Evolutionary conservation across 129 eudicot species (phyloP).

Genomic region (Arctium minus): DNA sequence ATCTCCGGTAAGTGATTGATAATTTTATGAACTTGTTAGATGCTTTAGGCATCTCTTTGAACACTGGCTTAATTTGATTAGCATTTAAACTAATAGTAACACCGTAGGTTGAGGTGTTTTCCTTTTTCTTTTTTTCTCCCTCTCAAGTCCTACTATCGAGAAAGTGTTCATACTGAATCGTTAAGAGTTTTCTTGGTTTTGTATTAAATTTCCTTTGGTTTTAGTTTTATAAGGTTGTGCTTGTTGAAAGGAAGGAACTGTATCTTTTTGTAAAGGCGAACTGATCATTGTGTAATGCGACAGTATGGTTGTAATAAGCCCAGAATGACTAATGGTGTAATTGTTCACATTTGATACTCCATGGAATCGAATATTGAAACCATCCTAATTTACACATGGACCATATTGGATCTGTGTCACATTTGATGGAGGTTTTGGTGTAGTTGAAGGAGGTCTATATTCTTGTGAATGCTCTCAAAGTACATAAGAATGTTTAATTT

Average conservation of each 20-base stretch:
- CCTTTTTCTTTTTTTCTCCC: not conserved
- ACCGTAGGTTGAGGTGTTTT: not conserved
- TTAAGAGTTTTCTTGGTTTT: not conserved
- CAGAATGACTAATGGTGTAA: not conserved
- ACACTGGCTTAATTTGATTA: slow-evolving; percentile 1
- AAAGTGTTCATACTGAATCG: not conserved
- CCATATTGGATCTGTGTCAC: not conserved
- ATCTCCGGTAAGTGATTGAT: slow-evolving; percentile 53
- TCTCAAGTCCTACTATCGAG: not conserved
- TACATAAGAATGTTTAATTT: not conserved
- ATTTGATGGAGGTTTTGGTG: not conserved
- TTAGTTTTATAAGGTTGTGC: not conserved
- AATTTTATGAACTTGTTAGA: not conserved
- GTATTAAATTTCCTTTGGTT: not conserved
- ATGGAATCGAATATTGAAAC: not conserved
- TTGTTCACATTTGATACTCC: not conserved
- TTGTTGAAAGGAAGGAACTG: not conserved
- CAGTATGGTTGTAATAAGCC: not conserved
- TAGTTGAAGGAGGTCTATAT: not conserved
- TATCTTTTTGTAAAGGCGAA: not conserved
- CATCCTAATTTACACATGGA: not conserved
- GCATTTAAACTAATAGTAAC: not conserved
- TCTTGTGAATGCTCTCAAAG: not conserved
- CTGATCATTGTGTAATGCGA: not conserved
- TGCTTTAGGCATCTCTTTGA: not conserved